A percentile compares a stretch with the other conserved stretches of the same genome.
phyloP scores from a whole-genome alignment of 2,329 filamentous ascomycete genomes.

The Pseudocercospora crystallina region DNA sequence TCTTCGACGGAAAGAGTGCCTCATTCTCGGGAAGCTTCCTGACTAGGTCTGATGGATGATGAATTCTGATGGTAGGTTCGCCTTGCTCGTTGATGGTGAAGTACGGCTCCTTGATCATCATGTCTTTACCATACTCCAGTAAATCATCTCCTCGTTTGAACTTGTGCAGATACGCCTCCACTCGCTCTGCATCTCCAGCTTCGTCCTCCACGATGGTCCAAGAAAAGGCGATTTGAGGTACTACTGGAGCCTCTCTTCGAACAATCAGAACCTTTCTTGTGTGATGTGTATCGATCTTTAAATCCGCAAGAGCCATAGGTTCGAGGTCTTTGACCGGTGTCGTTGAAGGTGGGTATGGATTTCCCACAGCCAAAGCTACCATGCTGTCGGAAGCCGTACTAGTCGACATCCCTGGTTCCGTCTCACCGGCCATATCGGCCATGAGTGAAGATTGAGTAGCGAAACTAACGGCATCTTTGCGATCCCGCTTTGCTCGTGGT shows the following conservation, averaged over 20 bases:
- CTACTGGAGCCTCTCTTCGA: constrained; percentile 25
- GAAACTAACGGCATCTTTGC: constrained; percentile 5
- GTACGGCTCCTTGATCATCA: constrained; percentile 34
- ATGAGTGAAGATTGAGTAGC: constrained; percentile 13
- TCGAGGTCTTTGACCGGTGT: neutral
- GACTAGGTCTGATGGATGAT: constrained; percentile 32
- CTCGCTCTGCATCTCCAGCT: constrained; percentile 22
- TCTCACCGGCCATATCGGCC: constrained; percentile 16
- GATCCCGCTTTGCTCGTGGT: constrained; percentile 7
- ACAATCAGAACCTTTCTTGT: constrained; percentile 18
- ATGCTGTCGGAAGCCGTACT: constrained; percentile 4
- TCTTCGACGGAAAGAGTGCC: neutral
- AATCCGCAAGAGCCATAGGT: constrained; percentile 11
- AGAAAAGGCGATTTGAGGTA: constrained; percentile 19
- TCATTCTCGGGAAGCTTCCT: neutral
- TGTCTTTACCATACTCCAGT: constrained; percentile 29
- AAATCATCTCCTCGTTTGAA: constrained; percentile 31
- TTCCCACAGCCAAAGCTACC: constrained; percentile 9
- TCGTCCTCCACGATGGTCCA: constrained; percentile 35
- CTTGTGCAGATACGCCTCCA: constrained; percentile 37
- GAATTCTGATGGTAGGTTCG: constrained; percentile 28
- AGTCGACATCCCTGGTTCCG: constrained; percentile 7
- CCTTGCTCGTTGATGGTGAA: constrained; percentile 31
- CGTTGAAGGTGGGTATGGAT: constrained; percentile 5
- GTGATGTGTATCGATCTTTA: constrained; percentile 25